Evolutionary conservation across 306 rosid genomes (phyloP).

Genomic region (Mimosa bimucronata): DNA sequence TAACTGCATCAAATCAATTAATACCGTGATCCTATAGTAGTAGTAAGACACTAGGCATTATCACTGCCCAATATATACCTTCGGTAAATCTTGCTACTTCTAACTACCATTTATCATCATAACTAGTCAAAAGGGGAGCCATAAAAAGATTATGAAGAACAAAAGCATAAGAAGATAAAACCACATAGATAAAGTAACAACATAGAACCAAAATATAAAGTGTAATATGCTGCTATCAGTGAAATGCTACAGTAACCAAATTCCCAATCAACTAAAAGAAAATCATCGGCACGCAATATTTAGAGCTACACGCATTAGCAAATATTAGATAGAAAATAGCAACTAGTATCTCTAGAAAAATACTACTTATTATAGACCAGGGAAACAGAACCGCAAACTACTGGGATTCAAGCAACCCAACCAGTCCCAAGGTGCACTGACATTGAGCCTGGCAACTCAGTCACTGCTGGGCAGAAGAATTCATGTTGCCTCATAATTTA

Average conservation of each 20-base stretch:
- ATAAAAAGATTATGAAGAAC: not conserved
- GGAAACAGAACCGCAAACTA: conserved; percentile 84
- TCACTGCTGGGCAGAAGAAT: conserved; percentile 54
- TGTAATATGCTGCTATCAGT: conserved; percentile 57
- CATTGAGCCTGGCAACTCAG: conserved; percentile 53
- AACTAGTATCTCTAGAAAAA: conserved; percentile 72
- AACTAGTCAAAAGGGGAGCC: conserved; percentile 27
- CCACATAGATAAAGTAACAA: conserved; percentile 45
- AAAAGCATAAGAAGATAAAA: conserved; percentile 38
- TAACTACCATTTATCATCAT: conserved; percentile 42
- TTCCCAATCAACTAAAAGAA: conserved; percentile 61
- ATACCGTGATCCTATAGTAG: not conserved
- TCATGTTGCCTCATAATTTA: conserved; percentile 44
- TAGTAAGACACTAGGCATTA: conserved; percentile 45
- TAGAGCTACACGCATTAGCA: conserved; percentile 75
- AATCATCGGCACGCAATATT: conserved; percentile 64
- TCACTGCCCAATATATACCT: conserved; percentile 65
- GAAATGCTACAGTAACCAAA: conserved; percentile 62
- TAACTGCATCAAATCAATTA: not conserved
- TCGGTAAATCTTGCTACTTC: conserved; percentile 59
- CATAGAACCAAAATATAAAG: conserved; percentile 68
- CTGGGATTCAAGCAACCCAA: conserved; percentile 95
- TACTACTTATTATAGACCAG: conserved; percentile 88
- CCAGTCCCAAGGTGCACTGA: conserved; percentile 78
- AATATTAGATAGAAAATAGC: conserved; percentile 67